These are phyloP conservation scores for Mortierella sp. DNA, from an alignment of 371 early-diverging fungal genomes.

Conservation along the genomic window DNA sequence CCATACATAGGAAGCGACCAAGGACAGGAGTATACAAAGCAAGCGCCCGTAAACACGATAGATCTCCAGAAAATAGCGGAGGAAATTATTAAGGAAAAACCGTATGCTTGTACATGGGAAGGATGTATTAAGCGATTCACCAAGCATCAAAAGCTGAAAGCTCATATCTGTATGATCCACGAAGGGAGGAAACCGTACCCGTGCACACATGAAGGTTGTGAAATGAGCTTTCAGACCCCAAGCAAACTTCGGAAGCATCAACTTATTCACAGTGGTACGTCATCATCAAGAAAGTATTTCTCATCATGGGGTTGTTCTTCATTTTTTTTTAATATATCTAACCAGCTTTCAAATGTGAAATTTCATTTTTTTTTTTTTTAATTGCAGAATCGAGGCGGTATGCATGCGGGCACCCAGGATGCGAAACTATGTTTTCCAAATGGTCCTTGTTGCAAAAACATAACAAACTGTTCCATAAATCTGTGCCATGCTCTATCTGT, in stretches of 20 bases:
- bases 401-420: constrained; percentile 64
- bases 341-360: too few relatives aligned
- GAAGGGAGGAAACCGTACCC: constrained; percentile 60
- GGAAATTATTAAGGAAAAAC: constrained; percentile 51
- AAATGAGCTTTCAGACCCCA: constrained; percentile 62
- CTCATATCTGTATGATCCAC: constrained; percentile 64
- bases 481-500: constrained; percentile 64
- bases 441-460: constrained; percentile 76
- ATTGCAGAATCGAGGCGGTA: constrained; percentile 63
- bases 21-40: neutral
- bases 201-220: constrained; percentile 63
- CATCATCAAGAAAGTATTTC: neutral
- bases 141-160: constrained; percentile 68
- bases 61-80: constrained; percentile 24
- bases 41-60: constrained; percentile 23
- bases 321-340: too few relatives aligned
- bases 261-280: constrained; percentile 66
- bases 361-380: neutral
- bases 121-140: constrained; percentile 67
- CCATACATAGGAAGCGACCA: neutral
- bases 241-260: constrained; percentile 69
- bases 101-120: constrained; percentile 62
- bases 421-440: constrained; percentile 62
- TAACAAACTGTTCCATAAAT: constrained; percentile 62
- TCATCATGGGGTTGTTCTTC: too few relatives aligned